phyloP scores from a whole-genome alignment of 2,329 filamentous ascomycete species.

The Arthrobotrys sinensis region DNA sequence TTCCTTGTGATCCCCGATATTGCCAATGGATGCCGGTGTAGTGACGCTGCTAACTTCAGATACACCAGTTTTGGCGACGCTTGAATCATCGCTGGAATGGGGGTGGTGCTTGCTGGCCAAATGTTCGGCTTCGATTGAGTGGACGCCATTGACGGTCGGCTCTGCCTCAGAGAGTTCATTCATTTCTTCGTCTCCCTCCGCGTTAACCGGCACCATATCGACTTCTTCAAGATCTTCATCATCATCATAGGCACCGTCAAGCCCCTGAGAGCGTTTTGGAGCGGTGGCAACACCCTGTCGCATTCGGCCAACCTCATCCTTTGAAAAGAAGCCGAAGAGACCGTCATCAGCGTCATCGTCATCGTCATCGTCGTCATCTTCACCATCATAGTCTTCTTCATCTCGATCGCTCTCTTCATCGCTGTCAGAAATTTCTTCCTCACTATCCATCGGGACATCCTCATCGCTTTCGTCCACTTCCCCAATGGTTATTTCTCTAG shows the following conservation, averaged over 20 bases:
- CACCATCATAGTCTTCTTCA: conserved; percentile 68
- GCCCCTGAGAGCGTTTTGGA: conserved; percentile 64
- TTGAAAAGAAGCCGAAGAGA: conserved; percentile 75
- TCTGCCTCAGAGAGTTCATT: conserved; percentile 36
- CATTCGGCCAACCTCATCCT: conserved; percentile 73
- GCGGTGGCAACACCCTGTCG: conserved; percentile 66
- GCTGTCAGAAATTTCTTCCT: conserved; percentile 66
- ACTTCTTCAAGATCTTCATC: conserved; percentile 62
- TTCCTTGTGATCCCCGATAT: conserved; percentile 43
- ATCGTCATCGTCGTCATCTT: conserved; percentile 70
- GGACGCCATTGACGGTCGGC: conserved; percentile 44
- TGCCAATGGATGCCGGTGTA: conserved; percentile 52
- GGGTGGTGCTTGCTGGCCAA: conserved; percentile 25
- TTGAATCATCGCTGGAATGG: conserved; percentile 55
- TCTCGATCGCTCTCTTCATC: conserved; percentile 66
- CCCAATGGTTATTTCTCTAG: conserved; percentile 12
- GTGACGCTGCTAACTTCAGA: conserved; percentile 64
- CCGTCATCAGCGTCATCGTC: conserved; percentile 67
- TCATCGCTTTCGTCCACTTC: conserved; percentile 74
- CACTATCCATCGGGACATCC: conserved; percentile 78
- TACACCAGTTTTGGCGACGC: conserved; percentile 63
- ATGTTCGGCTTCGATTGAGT: conserved; percentile 42
- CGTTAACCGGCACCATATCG: conserved; percentile 59
- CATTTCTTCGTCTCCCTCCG: conserved; percentile 64
- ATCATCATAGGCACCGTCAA: conserved; percentile 62